Evolutionary conservation across 2,329 filamentous ascomycete species (phyloP).

Genomic region (Penicillium sp.): DNA sequence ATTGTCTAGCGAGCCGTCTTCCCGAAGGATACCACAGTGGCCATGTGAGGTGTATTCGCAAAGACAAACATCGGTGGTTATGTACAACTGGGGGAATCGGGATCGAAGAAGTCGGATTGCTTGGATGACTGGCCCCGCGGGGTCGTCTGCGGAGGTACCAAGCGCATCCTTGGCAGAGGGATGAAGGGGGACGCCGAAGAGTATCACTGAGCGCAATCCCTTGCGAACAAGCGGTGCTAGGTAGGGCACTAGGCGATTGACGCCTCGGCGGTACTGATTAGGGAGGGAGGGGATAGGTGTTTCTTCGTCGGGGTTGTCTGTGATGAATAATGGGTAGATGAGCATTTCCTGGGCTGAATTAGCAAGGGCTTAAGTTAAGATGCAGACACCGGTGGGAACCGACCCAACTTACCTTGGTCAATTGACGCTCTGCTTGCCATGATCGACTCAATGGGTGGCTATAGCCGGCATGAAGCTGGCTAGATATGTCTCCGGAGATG

Average conservation of each 20-base stretch:
- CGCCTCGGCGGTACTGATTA: constrained; percentile 82
- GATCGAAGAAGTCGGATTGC: constrained; percentile 82
- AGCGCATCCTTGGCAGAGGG: constrained; percentile 85
- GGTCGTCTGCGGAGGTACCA: constrained; percentile 90
- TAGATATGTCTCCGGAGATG: constrained; percentile 71
- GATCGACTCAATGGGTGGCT: constrained; percentile 76
- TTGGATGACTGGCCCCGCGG: constrained; percentile 86
- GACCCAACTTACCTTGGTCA: constrained; percentile 69
- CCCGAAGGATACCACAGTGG: constrained; percentile 92
- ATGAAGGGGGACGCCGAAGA: constrained; percentile 90
- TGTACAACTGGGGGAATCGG: constrained; percentile 87
- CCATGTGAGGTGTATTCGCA: constrained; percentile 99
- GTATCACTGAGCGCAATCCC: constrained; percentile 87
- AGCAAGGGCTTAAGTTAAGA: not conserved
- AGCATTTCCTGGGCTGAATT: constrained; percentile 77
- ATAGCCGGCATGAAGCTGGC: constrained; percentile 82
- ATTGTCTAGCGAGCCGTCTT: constrained; percentile 93
- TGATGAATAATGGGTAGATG: constrained; percentile 96
- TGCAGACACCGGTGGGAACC: constrained; percentile 23
- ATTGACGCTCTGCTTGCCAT: constrained; percentile 83
- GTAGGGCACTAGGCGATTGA: constrained; percentile 84
- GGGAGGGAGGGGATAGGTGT: constrained; percentile 87
- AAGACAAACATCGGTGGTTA: constrained; percentile 90
- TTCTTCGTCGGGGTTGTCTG: constrained; percentile 92
- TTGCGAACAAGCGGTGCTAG: constrained; percentile 85